Conservation (phyloP, 257 asterid genomes). For the Striga asiatica region DNA sequence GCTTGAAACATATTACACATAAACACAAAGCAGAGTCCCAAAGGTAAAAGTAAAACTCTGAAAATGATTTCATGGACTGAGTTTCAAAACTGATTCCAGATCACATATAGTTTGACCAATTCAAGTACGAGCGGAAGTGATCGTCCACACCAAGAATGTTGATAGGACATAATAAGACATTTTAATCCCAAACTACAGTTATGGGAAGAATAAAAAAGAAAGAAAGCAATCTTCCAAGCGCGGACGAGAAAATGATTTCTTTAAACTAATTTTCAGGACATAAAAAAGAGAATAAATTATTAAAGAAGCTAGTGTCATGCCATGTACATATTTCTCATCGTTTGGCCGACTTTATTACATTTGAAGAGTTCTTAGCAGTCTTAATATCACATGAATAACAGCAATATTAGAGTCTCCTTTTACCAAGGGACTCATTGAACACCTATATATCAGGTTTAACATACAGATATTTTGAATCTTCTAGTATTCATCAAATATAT, state of each 20-base stretch:
- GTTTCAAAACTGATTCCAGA: neutral
- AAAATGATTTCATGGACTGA: neutral
- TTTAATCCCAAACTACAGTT: neutral
- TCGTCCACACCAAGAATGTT: too few species aligned
- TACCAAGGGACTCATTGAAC: neutral
- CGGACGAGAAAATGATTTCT: too few species aligned
- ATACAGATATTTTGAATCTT: neutral
- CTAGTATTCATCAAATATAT: neutral
- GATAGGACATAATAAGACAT: too few species aligned
- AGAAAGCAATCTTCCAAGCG: too few species aligned
- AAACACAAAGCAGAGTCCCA: neutral
- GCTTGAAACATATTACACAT: constrained; percentile 1
- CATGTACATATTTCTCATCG: too few species aligned
- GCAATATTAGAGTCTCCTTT: neutral
- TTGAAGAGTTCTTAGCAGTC: too few species aligned
- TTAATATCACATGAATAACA: too few species aligned
- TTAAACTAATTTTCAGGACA: too few species aligned
- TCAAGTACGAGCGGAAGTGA: too few species aligned
- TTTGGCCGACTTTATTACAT: too few species aligned
- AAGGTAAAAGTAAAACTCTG: neutral
- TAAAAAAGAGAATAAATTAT: too few species aligned
- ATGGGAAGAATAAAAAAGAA: neutral
- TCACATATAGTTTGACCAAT: neutral
- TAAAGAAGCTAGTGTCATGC: neutral
- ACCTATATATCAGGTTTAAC: too few species aligned